Evolutionary conservation across 495 filamentous ascomycete genomes (phyloP), one percentile per base, ranked within the genome.

Genomic region (Barbatosphaeria neglecta): DNA sequence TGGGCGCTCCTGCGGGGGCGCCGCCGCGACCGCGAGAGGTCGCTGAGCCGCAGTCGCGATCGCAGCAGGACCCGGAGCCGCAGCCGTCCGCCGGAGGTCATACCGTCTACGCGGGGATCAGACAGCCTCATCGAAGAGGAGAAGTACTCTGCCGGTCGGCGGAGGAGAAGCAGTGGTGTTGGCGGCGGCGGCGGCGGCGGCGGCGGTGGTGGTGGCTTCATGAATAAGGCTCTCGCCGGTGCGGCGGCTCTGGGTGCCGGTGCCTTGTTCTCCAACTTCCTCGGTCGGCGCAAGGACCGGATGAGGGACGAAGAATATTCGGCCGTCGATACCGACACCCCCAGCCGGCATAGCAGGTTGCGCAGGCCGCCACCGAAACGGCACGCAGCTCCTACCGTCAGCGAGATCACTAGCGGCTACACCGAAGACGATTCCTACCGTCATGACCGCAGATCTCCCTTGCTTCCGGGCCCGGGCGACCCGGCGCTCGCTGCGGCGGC

Each of bases 191-290:
- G 24, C 24, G 24, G 24, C 24, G 24, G 24, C 11, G 31, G 31
- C 31, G 31, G 31, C 31, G 31, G 31, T 57, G 67, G 44, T 55
- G 73, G 76, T 10, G 77, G 80, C 11, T 76, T 82, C 63, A 75
- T 79, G 53, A 77, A 82, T 55, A 79, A 75, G 46, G 44, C 92
- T 0, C 54, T 89, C 8, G 80, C 77, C 46, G 74, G 79, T 22
- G 82, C 77, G 13, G 87, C 83, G 1, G 65, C 81, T 13, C 61
- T 81, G 10, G 88, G 83, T 20, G 83, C 74, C 33, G 77, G 76
- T 17, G 73, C 77, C 16, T 61, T 88, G 17, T 75, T 79, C 10
- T 83, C 79, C 54, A 81, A 68, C 33, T 72, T 81, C 47, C 76
- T 81, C 52, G 78, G 80, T 50, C 70, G 80, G 44, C 72, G 78